Evolutionary conservation across 352 stramenopile genomes (phyloP).

Genomic region (Pythium pectinolyticum): DNA sequence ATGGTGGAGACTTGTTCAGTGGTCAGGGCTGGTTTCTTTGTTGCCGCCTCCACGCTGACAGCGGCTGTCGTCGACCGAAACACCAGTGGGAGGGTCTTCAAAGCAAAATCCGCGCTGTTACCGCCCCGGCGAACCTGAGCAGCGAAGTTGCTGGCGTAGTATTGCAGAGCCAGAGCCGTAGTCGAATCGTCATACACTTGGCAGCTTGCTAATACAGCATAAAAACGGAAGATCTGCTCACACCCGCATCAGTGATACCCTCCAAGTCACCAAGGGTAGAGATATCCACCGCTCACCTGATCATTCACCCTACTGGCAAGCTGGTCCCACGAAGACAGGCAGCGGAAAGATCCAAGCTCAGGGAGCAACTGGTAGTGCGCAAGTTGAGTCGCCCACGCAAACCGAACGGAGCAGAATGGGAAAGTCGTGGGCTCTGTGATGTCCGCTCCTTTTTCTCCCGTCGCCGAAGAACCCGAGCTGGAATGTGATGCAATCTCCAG

Average conservation of each 20-base stretch:
- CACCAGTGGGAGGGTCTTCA: conserved; percentile 21
- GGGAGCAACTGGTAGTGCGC: conserved; percentile 5
- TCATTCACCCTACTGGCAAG: conserved; percentile 1
- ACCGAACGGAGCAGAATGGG: conserved; percentile 1
- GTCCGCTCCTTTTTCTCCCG: background rate
- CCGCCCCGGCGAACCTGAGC: conserved; percentile 8
- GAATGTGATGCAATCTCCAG: background rate
- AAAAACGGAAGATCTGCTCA: conserved; percentile 17
- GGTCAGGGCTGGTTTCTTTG: conserved; percentile 5
- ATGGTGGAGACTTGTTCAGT: conserved; percentile 6
- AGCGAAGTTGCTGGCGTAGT: conserved; percentile 8
- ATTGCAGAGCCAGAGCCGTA: background rate
- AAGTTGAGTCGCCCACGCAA: conserved; percentile 1
- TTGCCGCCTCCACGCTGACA: background rate
- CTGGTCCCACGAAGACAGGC: background rate
- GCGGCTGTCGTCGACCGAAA: conserved; percentile 1
- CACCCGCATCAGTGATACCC: background rate
- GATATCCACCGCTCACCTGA: conserved; percentile 13
- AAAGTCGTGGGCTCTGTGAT: background rate
- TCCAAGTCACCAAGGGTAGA: too few relatives aligned
- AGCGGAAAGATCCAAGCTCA: conserved; percentile 4
- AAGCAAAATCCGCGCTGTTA: conserved; percentile 14
- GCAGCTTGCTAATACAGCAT: background rate
- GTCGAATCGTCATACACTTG: background rate
- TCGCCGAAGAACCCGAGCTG: too few relatives aligned